Evolutionary conservation across 768 basidiomycete species (phyloP).

Genomic region (Agrocybe pediades): DNA sequence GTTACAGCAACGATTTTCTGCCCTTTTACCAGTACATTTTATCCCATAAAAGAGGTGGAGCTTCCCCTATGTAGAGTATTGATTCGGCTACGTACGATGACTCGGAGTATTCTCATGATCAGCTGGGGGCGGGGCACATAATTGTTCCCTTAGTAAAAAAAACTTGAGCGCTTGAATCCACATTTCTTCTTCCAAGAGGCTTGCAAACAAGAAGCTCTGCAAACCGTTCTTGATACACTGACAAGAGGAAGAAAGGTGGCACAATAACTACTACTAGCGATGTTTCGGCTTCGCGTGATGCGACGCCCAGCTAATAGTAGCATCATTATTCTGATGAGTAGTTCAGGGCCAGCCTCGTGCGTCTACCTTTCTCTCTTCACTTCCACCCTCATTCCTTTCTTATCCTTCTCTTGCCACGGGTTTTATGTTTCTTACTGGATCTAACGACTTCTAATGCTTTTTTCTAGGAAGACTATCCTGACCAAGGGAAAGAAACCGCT

Average conservation of each 20-base stretch:
- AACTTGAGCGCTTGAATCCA: background rate
- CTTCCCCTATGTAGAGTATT: background rate
- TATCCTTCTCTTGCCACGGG: constrained; percentile 8
- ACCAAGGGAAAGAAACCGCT: constrained; percentile 56
- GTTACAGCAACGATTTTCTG: no score
- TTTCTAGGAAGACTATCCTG: constrained; percentile 53
- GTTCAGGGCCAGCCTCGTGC: constrained; percentile 23
- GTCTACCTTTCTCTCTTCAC: constrained; percentile 11
- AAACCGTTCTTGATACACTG: background rate
- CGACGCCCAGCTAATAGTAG: constrained; percentile 14
- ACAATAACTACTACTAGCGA: background rate
- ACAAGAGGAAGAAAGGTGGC: constrained; percentile 1
- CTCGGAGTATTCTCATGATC: background rate
- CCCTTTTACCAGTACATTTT: no score
- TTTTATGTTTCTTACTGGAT: constrained; percentile 19
- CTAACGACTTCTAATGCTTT: constrained; percentile 37
- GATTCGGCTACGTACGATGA: background rate
- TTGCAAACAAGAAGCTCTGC: background rate
- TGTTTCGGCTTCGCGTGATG: constrained; percentile 20
- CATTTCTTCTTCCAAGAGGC: background rate
- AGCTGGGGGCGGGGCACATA: background rate
- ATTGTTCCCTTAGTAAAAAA: background rate
- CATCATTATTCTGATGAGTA: constrained; percentile 6
- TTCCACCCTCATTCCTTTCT: constrained; percentile 7
- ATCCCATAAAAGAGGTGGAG: background rate